These are phyloP conservation scores for Nakazawaea ambrosiae DNA, from an alignment of 805 yeast genomes.

Conservation along the genomic window DNA sequence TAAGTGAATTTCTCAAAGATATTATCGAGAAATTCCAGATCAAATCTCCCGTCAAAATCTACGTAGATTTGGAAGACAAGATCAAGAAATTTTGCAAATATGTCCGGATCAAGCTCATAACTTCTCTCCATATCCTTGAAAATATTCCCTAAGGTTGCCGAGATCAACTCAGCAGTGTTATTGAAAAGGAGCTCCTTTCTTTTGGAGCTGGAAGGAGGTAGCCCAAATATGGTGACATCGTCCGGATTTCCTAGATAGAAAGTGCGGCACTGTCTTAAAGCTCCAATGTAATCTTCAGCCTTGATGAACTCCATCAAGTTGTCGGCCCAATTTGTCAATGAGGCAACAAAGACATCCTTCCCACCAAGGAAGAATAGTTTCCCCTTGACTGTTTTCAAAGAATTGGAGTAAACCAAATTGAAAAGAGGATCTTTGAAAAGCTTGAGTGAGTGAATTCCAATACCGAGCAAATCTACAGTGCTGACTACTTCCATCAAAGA, in stretches of 20 bases:
- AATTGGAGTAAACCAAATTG: conserved; percentile 17
- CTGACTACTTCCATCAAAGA: conserved; percentile 28
- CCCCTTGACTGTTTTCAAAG: conserved; percentile 33
- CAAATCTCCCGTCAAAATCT: conserved; percentile 23
- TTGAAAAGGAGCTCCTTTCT: conserved; percentile 45
- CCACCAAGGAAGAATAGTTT: conserved; percentile 47
- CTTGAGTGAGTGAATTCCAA: conserved; percentile 25
- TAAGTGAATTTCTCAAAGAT: conserved; percentile 36
- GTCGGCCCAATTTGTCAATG: conserved; percentile 67
- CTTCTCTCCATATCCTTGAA: conserved; percentile 19
- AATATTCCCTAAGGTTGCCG: conserved; percentile 40
- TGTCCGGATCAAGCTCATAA: conserved; percentile 13
- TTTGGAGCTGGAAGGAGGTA: conserved; percentile 38
- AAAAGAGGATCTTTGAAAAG: conserved; percentile 1
- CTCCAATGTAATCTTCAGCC: conserved; percentile 41
- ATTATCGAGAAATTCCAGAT: conserved; percentile 32
- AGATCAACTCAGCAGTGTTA: conserved; percentile 50
- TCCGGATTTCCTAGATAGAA: conserved; percentile 42
- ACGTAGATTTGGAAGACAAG: conserved; percentile 34
- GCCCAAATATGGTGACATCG: conserved; percentile 45
- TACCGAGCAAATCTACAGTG: conserved; percentile 30
- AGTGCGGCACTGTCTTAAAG: conserved; percentile 46
- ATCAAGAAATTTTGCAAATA: conserved; percentile 25
- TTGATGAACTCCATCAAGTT: conserved; percentile 41
- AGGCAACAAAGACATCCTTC: conserved; percentile 49